A percentile compares a stretch with the other conserved stretches of the same genome.
Conservation (phyloP, 305 asterid genomes). For the Fraxinus platypoda region DNA sequence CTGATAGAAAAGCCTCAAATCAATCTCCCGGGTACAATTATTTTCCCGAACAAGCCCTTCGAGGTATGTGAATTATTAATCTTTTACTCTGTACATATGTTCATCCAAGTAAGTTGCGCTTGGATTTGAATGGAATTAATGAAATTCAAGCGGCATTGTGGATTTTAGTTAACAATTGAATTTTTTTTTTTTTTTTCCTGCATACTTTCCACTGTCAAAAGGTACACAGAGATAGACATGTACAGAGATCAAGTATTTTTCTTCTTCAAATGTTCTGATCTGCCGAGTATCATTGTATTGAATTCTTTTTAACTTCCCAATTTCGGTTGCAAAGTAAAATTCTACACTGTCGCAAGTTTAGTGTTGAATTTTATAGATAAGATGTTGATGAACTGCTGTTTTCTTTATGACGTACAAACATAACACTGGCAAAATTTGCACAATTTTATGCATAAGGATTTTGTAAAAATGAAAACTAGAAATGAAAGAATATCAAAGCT, state of each 20-base stretch:
- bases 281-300: not conserved
- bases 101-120: not conserved
- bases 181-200: not conserved
- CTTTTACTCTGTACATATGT: not conserved
- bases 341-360: not conserved
- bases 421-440: not conserved
- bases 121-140: not conserved
- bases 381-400: not conserved
- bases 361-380: not conserved
- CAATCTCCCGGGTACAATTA: conserved; percentile 1
- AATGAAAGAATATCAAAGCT: not conserved
- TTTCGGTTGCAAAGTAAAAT: not conserved
- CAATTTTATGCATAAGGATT: not conserved
- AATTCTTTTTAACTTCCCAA: not conserved
- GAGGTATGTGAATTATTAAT: conserved; percentile 28
- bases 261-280: not conserved
- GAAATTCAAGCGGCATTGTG: conserved; percentile 8
- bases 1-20: conserved; percentile 16
- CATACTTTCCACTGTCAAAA: not conserved
- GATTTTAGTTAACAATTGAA: not conserved
- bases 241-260: not conserved
- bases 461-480: not conserved
- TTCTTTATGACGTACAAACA: not conserved
- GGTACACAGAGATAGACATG: not conserved
- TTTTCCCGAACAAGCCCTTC: conserved; percentile 16